Evolutionary conservation across 805 yeast species (phyloP).

Genomic region (Lachancea quebecensis): DNA sequence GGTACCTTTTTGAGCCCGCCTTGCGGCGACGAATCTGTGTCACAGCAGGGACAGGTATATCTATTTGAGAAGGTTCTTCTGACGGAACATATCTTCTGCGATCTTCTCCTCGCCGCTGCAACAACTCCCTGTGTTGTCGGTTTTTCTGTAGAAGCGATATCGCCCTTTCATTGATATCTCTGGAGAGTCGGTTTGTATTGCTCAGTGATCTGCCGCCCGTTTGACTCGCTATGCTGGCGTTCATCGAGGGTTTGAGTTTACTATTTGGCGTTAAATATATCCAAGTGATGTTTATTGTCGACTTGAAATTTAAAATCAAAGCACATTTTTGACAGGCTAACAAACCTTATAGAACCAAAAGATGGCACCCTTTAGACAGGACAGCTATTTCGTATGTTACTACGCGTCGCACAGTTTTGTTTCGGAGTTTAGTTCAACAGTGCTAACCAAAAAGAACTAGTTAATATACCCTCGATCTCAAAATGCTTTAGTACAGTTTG

Average conservation of each 20-base stretch:
- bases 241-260: conserved; percentile 1
- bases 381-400: conserved; percentile 23
- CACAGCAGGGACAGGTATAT: conserved; percentile 7
- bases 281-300: background rate
- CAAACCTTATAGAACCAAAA: too few relatives aligned
- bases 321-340: background rate
- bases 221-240: conserved; percentile 13
- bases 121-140: conserved; percentile 23
- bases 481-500: conserved; percentile 70
- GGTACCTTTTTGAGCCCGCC: conserved; percentile 42
- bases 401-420: background rate
- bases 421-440: background rate
- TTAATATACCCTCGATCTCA: conserved; percentile 77
- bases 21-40: conserved; percentile 21
- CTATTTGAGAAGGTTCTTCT: conserved; percentile 1
- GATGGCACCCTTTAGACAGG: conserved; percentile 30
- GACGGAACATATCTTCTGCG: conserved; percentile 8
- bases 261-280: background rate
- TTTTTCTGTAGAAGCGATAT: conserved; percentile 25
- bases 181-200: conserved; percentile 14
- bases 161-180: conserved; percentile 28
- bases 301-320: background rate
- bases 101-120: conserved; percentile 10
- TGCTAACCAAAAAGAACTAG: conserved; percentile 18
- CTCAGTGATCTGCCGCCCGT: conserved; percentile 16